phyloP scores from a whole-genome alignment of 371 early-diverging fungal genomes.

The Mortierella sp. region DNA sequence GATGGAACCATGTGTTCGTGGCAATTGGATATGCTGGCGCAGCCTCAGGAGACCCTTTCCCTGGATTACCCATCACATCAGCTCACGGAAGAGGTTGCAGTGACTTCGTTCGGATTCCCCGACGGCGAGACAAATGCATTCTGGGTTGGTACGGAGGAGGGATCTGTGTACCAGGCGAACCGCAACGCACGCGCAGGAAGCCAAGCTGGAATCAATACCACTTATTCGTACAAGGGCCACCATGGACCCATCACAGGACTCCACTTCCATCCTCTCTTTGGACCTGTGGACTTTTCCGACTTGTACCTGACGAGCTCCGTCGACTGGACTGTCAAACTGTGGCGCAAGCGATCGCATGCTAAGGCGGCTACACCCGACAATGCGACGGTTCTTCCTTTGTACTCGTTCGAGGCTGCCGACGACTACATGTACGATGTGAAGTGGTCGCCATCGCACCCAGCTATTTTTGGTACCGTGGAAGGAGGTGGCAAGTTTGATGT shows the following conservation, averaged over 20 bases:
- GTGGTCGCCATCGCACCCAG: slow-evolving; percentile 96
- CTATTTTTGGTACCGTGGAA: slow-evolving; percentile 92
- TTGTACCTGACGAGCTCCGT: slow-evolving; percentile 90
- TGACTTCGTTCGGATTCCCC: slow-evolving; percentile 91
- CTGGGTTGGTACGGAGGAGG: slow-evolving; percentile 97
- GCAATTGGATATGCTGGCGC: slow-evolving; percentile 96
- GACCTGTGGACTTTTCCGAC: slow-evolving; percentile 88
- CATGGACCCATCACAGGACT: slow-evolving; percentile 90
- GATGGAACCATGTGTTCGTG: slow-evolving; percentile 96
- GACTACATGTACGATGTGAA: slow-evolving; percentile 97
- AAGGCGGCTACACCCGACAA: slow-evolving; percentile 68
- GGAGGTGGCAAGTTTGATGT: slow-evolving; percentile 90
- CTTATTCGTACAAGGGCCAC: slow-evolving; percentile 89
- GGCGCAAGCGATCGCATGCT: slow-evolving; percentile 80
- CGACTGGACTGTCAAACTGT: slow-evolving; percentile 96
- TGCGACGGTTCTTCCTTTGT: slow-evolving; percentile 73
- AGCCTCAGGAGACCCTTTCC: slow-evolving; percentile 89
- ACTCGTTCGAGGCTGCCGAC: slow-evolving; percentile 91
- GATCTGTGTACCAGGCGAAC: slow-evolving; percentile 90
- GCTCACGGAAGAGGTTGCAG: slow-evolving; percentile 92
- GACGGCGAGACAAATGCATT: slow-evolving; percentile 92
- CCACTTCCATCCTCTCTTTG: slow-evolving; percentile 88
- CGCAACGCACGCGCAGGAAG: slow-evolving; percentile 94
- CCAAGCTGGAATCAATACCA: slow-evolving; percentile 92
- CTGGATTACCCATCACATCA: slow-evolving; percentile 79